Evolutionary conservation across 2,329 filamentous ascomycete genomes (phyloP), one percentile per base, ranked within the genome.

Genomic region (Cladophialophora chaetospira): DNA sequence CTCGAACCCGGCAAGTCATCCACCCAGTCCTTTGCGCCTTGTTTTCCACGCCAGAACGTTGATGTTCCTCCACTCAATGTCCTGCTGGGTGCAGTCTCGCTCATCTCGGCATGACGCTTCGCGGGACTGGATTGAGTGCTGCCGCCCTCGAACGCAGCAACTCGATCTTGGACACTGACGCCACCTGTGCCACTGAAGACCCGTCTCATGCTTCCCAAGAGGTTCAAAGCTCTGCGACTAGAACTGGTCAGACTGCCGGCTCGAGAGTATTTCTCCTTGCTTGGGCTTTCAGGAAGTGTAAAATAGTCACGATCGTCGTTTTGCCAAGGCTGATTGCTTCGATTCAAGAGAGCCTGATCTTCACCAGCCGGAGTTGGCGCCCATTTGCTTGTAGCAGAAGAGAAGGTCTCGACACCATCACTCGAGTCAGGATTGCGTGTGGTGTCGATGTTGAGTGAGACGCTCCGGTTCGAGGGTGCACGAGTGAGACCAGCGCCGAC

Each of bases 201-300:
- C 33, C 86, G 80, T 15, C 83, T 79, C 17, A 91, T 70, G 45
- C 84, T 88, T 19, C 87, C 87, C 9, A 91, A 75, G 85, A 87
- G 89, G 21, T 81, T 81, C 73, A 73, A 86, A 80, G 68, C 82
- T 83, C 17, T 85, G 78, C 49, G 81, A 83, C 0, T 81, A 77
- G 1, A 80, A 76, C n/a, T 76, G 5, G 82, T 82, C 3, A 82
- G 83, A 65, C 77, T 80, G 66, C 80, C 83, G 17, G 73, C 74
- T 5, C 72, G 68, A 13, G 47, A 31, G 38, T 63, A 62, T 36
- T 61, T 65, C 19, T 69, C 69, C n/a, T 70, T 72, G 61, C 66
- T 68, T 8, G 65, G 61, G 40, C 52, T 63, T 23, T 60, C 57
- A 1, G 61, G 56, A 10, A 61, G 59, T 11, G 61, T 65, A 11